Evolutionary conservation across 345 rosid species (phyloP), one percentile per base, ranked within the genome.

Genomic region (Syzygium jambos): DNA sequence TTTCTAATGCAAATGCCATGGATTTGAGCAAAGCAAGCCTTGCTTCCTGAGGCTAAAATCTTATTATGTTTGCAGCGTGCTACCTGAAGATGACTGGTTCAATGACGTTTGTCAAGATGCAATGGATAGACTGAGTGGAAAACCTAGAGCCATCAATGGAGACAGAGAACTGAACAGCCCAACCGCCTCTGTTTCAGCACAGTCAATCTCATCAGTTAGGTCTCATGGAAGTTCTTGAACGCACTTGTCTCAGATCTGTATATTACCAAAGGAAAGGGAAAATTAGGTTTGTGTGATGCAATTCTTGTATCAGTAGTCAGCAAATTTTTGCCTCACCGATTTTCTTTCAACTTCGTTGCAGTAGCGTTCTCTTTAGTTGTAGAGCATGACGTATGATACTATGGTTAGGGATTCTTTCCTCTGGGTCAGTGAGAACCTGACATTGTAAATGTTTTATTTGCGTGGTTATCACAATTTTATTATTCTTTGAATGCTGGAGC

Each of bases 61-160:
- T 84, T 85, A 85, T 84, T 85, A 85, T 85, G 57, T 27, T 87
- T 61, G 84, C 95, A 98, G 99, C 52, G 93, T 92, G 54, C 94
- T 98, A 88, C 99, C 99, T 4, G 98, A 93, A 87, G 98, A 98
- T 84, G 98, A 93, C 11, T 96, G 99, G 99, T 98, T 98, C 92
- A 93, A 93, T 59, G 98, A 95, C 9, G 87, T 96, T 85, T 96
- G 98, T 89, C 92, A 91, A 89, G 99, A 96, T 41, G 96, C 94
- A 87, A 93, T 95, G 53, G 99, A 96, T 86, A 94, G 96, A 88
- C 86, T 96, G 91, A 96, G 99, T 57, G 99, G 99, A 73, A 98
- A 93, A 88, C 90, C 95, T 1, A 98, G 93, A 89, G 96, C 93
- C 84, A 90, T 93, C 88, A 95, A 94, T 34, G 98, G 99, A 25